These are phyloP conservation scores for Cyberlindnera meyerae DNA, from an alignment of 805 yeast genomes.

Conservation along the genomic window DNA sequence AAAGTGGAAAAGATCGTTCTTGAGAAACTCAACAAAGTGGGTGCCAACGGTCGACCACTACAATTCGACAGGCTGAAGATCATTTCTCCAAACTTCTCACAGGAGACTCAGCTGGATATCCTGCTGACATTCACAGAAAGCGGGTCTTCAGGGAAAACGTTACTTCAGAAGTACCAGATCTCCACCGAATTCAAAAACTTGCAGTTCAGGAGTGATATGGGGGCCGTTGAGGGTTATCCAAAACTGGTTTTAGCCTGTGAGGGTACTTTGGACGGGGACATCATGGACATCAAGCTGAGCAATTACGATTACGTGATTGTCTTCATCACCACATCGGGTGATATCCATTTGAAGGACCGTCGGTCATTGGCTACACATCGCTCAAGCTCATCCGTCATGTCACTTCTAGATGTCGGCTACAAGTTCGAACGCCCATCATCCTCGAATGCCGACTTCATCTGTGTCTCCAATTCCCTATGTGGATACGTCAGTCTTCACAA, in stretches of 20 bases:
- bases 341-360: slow-evolving; percentile 42
- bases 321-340: slow-evolving; percentile 39
- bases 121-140: slow-evolving; percentile 35
- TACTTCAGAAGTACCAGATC: slow-evolving; percentile 23
- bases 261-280: slow-evolving; percentile 20
- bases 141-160: slow-evolving; percentile 17
- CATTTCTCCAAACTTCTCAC: slow-evolving; percentile 40
- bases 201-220: slow-evolving; percentile 16
- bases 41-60: slow-evolving; percentile 26
- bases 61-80: slow-evolving; percentile 35
- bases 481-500: slow-evolving; percentile 33
- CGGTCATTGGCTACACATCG: slow-evolving; percentile 22
- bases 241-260: slow-evolving; percentile 20
- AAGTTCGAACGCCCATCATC: slow-evolving; percentile 35
- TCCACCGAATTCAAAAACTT: slow-evolving; percentile 21
- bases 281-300: slow-evolving; percentile 30
- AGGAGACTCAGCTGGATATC: slow-evolving; percentile 41
- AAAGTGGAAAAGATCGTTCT: slow-evolving; percentile 29
- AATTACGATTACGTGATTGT: slow-evolving; percentile 38
- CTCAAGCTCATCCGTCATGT: slow-evolving; percentile 33
- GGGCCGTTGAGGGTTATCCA: slow-evolving; percentile 18
- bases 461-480: slow-evolving; percentile 48
- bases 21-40: slow-evolving; percentile 24
- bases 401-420: slow-evolving; percentile 53
- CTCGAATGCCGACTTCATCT: slow-evolving; percentile 32